phyloP scores from a whole-genome alignment of 345 rosid species.

The Camelina neglecta region DNA sequence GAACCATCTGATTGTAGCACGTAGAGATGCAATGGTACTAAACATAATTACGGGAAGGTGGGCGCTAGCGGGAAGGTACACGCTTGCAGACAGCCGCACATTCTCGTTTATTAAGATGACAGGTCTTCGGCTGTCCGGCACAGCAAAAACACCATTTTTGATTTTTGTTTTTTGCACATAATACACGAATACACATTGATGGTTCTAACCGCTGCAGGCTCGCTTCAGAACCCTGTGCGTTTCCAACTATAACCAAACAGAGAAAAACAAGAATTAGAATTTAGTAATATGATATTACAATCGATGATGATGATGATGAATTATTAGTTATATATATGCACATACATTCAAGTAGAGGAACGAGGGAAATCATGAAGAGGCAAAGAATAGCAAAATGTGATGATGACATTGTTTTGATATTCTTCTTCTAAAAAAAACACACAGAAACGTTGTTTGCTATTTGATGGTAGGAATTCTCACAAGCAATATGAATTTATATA shows the following conservation, averaged over 20 bases:
- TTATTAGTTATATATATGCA: not conserved
- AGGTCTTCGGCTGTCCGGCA: not conserved
- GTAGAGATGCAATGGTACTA: not conserved
- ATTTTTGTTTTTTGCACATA: not conserved
- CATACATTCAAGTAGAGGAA: conserved; percentile 3
- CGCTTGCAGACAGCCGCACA: conserved; percentile 8
- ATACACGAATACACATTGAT: not conserved
- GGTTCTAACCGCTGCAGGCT: not conserved
- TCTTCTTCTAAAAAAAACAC: not conserved
- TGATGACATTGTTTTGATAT: conserved; percentile 10
- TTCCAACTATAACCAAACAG: not conserved
- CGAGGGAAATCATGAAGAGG: not conserved
- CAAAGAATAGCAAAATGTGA: conserved; percentile 6
- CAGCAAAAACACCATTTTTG: conserved; percentile 10
- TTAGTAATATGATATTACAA: not conserved
- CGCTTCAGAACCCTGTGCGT: not conserved
- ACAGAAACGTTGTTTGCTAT: not conserved
- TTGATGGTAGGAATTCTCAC: not conserved
- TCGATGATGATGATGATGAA: not conserved
- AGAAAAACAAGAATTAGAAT: too few relatives aligned
- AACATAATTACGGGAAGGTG: not conserved
- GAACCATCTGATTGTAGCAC: not conserved
- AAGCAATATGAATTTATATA: not conserved
- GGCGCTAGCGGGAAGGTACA: not conserved
- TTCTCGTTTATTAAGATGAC: not conserved